A percentile compares a stretch with the other conserved stretches of the same genome.
phyloP scores from a whole-genome alignment of 345 rosid species.

The Nephelium lappaceum region DNA sequence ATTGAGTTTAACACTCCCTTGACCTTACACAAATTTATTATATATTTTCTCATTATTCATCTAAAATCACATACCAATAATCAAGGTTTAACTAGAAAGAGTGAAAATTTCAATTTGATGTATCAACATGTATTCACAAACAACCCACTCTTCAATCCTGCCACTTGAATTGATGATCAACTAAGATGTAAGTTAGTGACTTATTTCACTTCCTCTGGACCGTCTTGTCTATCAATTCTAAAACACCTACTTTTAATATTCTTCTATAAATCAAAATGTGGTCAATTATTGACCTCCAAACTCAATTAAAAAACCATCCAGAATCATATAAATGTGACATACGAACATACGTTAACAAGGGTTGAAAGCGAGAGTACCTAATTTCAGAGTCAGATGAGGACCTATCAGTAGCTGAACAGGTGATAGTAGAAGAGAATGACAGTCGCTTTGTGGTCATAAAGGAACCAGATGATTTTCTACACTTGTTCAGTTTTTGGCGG shows the following conservation, averaged over 20 bases:
- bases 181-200: neutral
- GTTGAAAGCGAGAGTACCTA: constrained; percentile 43
- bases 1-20: too few relatives aligned
- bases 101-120: neutral
- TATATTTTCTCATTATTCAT: too few relatives aligned
- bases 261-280: too few relatives aligned
- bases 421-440: constrained; percentile 23
- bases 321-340: neutral
- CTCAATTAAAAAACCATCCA: neutral
- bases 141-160: neutral
- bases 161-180: too few relatives aligned
- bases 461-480: constrained; percentile 17
- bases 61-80: neutral
- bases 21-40: too few relatives aligned
- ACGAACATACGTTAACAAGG: neutral
- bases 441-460: constrained; percentile 13
- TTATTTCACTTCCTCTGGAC: neutral
- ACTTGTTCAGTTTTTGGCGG: constrained; percentile 13
- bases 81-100: neutral
- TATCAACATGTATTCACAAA: neutral
- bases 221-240: neutral
- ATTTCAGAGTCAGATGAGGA: constrained; percentile 58
- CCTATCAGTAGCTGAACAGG: constrained; percentile 61
- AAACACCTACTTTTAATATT: too few relatives aligned
- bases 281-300: too few relatives aligned